Base-by-base conservation (phyloP, 352 stramenopile genomes). In the Proteromonas lacertae region DNA sequence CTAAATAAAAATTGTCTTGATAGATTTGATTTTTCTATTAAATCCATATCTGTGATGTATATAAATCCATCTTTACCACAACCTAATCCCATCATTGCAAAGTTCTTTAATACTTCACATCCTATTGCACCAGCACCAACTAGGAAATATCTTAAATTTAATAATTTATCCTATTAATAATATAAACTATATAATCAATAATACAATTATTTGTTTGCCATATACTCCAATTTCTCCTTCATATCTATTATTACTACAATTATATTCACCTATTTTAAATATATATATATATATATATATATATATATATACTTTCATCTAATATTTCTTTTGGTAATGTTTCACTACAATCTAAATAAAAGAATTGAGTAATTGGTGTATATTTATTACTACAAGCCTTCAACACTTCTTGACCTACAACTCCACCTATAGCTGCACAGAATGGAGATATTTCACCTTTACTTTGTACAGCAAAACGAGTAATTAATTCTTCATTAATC, bases 91-190 rank as follows among this genome's bases (percentile, higher is more conserved):
- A 96, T 95, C 49, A 99, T 70, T 0, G 84, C 84, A 78, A 80
- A 97, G 52, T 96, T 97, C 60, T 99, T 99, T 4, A 99, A 63
- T 76, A 97, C 93, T 58, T 99, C 88, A 50, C 88, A 99, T 2
- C 88, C 86, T 47, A 99, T 95, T 2, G 86, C 88, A 32, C 88
- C 88, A 12, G 83, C 81, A 19, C 88, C 88, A 34, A 99, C 77
- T 14, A 97, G 32, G 14, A 19, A 16, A 14, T 22, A 3, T 32
- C 14, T 8, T 17, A 17, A 10, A 8, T 22, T n/a, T 0, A 22
- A 9, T n/a, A 26, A 12, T n/a, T n/a, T 29, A 13, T 4, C n/a
- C 12, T 29, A 1, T 22, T 12, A 26, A 12, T 35, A 42, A 36
- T 8, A 38, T 19, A 13, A 14, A 10, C 8, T 32, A 20, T 21